Evolutionary conservation across 2,329 filamentous ascomycete genomes (phyloP).

Genomic region (Ambrosiella cleistominuta): DNA sequence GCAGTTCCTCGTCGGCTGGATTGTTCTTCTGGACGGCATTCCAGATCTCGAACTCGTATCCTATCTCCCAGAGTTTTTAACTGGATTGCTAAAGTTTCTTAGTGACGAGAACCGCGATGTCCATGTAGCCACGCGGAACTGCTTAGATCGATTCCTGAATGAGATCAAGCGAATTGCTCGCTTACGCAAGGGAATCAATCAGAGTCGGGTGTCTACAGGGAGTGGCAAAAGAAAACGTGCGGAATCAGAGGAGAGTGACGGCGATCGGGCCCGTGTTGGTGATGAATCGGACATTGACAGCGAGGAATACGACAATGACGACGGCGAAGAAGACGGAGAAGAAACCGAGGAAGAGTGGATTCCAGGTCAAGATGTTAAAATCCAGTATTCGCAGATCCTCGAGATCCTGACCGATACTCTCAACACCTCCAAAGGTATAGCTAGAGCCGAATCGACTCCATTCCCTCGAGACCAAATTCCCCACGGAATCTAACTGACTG

Average conservation of each 20-base stretch:
- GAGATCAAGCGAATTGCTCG: constrained; percentile 91
- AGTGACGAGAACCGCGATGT: constrained; percentile 85
- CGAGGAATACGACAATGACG: constrained; percentile 36
- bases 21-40: constrained; percentile 85
- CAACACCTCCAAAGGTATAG: constrained; percentile 58
- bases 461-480: neutral
- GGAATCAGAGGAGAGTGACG: constrained; percentile 49
- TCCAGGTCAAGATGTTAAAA: constrained; percentile 87
- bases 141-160: constrained; percentile 72
- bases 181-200: constrained; percentile 79
- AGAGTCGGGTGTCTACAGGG: constrained; percentile 57
- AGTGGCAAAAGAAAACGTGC: constrained; percentile 53
- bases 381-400: constrained; percentile 81
- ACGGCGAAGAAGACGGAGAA: constrained; percentile 42
- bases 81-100: constrained; percentile 76
- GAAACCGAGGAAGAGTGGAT: constrained; percentile 79
- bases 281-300: constrained; percentile 44
- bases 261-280: constrained; percentile 38
- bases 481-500: constrained; percentile 12
- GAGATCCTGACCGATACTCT: constrained; percentile 83
- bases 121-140: constrained; percentile 78
- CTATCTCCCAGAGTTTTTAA: constrained; percentile 80
- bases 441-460: neutral
- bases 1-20: constrained; percentile 91
- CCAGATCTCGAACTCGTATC: constrained; percentile 89